Evolutionary conservation across 2,329 filamentous ascomycete genomes (phyloP), one percentile per base, ranked within the genome.

Genomic region (Dendryphion nanum): DNA sequence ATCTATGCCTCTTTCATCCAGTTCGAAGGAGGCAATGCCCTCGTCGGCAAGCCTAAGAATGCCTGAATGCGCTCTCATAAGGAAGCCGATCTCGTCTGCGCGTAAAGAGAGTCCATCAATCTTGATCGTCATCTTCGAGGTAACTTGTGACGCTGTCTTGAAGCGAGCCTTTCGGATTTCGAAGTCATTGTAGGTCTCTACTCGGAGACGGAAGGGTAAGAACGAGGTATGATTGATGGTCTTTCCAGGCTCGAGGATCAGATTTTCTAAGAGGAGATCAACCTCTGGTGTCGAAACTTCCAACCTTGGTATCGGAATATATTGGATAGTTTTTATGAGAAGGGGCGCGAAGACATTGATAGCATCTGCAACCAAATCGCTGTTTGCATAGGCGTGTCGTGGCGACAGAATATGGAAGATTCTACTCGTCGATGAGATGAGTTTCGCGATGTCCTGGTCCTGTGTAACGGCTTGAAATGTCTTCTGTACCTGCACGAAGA

Each of bases 161-260:
- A 85, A 79, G 5, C 77, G 82, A 14, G 82, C 83, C 63, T 95
- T 95, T 47, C 84, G 79, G 28, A 96, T 81, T 48, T 95, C 88
- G 21, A 96, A 70, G 50, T 95, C 86, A 55, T 94, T 96, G 64
- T 85, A 84, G 0, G 87, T 91, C 47, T 89, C 83, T 3, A 96
- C 71, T 30, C 86, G 83, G 37, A 96, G 73, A 38, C 82, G 81
- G 68, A 89, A 91, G 0, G 91, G 91, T 1, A 97, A 74, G 72
- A 97, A 97, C 0, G 90, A 95, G 3, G 85, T 88, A 45, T 84
- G 73, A 61, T 95, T 91, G 53, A 95, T 76, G 0, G 89, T 94
- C 40, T 76, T 76, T 5, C 91, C 91, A 0, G 91, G 91, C 58
- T 96, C 88, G 20, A 97, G 75, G 42, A 97, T 85, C 20, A 97